Evolutionary conservation across 495 filamentous ascomycete genomes (phyloP).

Genomic region (Penicillium arizonense): DNA sequence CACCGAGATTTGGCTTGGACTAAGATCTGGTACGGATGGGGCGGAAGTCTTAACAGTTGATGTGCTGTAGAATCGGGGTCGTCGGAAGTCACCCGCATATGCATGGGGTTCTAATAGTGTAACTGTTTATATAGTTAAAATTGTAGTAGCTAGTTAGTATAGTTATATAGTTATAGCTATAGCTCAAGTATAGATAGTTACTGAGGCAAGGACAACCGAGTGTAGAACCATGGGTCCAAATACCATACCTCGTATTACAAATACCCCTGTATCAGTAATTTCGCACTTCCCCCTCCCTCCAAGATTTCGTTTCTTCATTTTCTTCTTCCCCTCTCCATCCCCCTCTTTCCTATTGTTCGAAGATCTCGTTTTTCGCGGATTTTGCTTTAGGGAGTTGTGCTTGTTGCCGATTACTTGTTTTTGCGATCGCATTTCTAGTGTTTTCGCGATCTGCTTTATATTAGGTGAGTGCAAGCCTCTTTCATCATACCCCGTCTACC

Average conservation of each 20-base stretch:
- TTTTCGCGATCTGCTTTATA: slow-evolving; percentile 16
- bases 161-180: too few species aligned
- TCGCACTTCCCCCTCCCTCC: slow-evolving; percentile 40
- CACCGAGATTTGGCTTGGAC: neutral
- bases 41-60: neutral
- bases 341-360: slow-evolving; percentile 36
- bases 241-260: slow-evolving; percentile 13
- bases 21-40: neutral
- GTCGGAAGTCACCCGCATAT: too few species aligned
- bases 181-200: too few species aligned
- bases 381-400: slow-evolving; percentile 37
- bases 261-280: slow-evolving; percentile 11
- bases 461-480: slow-evolving; percentile 28
- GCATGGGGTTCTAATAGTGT: too few species aligned
- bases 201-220: neutral
- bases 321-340: slow-evolving; percentile 34
- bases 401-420: slow-evolving; percentile 24
- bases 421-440: slow-evolving; percentile 31
- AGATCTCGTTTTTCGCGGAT: slow-evolving; percentile 26
- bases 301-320: slow-evolving; percentile 47
- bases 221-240: neutral
- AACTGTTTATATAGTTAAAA: too few species aligned
- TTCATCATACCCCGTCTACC: slow-evolving; percentile 10
- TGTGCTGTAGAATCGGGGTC: neutral
- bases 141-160: too few species aligned